phyloP scores from a whole-genome alignment of 306 rosid genomes.

The Quercus bicolor region DNA sequence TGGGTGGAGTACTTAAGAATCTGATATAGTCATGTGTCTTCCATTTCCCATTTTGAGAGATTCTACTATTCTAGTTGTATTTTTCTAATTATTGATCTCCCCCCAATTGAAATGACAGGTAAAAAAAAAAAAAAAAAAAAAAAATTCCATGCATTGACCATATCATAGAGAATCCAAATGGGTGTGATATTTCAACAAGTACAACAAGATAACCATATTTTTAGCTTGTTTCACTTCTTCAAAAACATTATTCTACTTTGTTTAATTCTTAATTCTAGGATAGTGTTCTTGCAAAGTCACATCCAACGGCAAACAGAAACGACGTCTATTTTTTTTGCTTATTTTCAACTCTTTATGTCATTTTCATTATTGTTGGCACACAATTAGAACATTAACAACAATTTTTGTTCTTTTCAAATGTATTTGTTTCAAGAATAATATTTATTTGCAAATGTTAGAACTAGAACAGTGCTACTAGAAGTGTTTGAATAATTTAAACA shows the following conservation, averaged over 20 bases:
- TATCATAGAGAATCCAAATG: neutral
- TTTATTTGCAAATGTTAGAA: neutral
- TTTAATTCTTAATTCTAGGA: neutral
- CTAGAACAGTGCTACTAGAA: neutral
- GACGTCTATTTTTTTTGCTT: neutral
- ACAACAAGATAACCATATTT: neutral
- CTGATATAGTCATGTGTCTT: neutral
- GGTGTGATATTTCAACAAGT: neutral
- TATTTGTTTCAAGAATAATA: too few relatives aligned
- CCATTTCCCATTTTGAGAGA: slow-evolving; percentile 13
- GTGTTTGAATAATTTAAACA: neutral
- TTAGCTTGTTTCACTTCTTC: slow-evolving; percentile 13
- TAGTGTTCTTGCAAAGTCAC: neutral
- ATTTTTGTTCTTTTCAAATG: neutral
- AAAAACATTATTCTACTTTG: neutral
- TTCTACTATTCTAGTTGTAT: slow-evolving; percentile 13
- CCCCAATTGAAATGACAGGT: slow-evolving; percentile 8
- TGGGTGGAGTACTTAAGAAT: neutral
- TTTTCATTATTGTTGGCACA: neutral
- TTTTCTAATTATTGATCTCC: slow-evolving; percentile 3
- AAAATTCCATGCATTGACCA: neutral
- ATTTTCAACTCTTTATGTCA: neutral
- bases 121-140: neutral
- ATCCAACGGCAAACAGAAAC: neutral
- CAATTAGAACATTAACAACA: neutral